These are phyloP conservation scores for Mycena latifolia DNA, from an alignment of 768 basidiomycete species.

Conservation along the genomic window DNA sequence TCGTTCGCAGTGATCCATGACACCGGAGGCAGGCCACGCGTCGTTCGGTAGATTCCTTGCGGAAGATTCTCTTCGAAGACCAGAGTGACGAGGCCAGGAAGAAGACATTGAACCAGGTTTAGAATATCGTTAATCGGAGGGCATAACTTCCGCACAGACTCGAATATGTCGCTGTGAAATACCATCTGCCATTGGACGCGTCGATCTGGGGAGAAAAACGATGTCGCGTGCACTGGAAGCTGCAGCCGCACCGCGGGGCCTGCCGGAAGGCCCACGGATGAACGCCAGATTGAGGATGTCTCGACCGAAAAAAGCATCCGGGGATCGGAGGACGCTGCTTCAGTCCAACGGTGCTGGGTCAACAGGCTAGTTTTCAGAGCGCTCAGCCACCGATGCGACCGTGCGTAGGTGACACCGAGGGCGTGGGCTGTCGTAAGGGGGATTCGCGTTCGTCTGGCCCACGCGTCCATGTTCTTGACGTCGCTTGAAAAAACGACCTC, in stretches of 20 bases:
- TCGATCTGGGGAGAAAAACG: no score
- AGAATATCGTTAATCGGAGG: no score
- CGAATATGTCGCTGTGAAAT: no score
- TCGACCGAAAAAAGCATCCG: conserved; percentile 87
- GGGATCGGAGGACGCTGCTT: conserved; percentile 67
- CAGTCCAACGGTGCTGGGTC: no score
- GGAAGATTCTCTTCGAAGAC: conserved; percentile 82
- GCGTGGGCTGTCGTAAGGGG: no score
- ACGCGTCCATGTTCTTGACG: conserved; percentile 85
- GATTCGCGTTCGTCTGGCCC: conserved; percentile 84
- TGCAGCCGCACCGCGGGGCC: conserved; percentile 80
- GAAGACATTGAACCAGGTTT: conserved; percentile 76
- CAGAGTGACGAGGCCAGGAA: conserved; percentile 78
- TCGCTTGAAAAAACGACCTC: conserved; percentile 86
- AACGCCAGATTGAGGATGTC: conserved; percentile 83
- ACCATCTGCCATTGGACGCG: no score
- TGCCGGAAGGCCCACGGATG: conserved; percentile 79
- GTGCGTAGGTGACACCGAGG: conserved; percentile 84
- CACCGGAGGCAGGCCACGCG: conserved; percentile 83
- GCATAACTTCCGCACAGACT: no score
- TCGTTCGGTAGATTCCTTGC: conserved; percentile 78
- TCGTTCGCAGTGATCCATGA: conserved; percentile 88
- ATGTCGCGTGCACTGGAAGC: no score
- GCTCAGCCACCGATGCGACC: conserved; percentile 82
- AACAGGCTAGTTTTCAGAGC: conserved; percentile 71